Conservation (phyloP, 2,329 filamentous ascomycete species). For the Emydomyces testavorans region DNA sequence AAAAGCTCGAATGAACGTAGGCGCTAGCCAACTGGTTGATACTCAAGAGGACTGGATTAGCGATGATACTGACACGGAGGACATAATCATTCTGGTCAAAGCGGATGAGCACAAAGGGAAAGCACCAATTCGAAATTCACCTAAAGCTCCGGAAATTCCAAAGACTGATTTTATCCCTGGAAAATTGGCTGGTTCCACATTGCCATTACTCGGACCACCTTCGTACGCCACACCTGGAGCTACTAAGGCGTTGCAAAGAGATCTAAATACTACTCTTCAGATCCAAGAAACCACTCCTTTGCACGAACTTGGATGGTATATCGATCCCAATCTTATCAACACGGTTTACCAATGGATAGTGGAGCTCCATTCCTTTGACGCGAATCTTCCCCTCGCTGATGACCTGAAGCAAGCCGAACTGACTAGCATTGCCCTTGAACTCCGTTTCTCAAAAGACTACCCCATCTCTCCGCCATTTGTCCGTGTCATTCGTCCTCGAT, state of each 20-base stretch:
- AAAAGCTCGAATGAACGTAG: neutral
- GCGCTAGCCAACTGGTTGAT: neutral
- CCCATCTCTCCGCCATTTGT: conserved; percentile 75
- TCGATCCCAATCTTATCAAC: conserved; percentile 52
- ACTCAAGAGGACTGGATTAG: conserved; percentile 22
- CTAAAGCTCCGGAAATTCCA: conserved; percentile 1
- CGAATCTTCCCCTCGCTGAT: conserved; percentile 53
- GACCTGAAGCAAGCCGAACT: conserved; percentile 57
- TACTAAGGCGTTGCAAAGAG: conserved; percentile 51
- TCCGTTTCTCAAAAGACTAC: conserved; percentile 66
- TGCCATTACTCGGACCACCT: conserved; percentile 56
- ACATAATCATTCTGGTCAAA: conserved; percentile 31
- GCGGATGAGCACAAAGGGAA: conserved; percentile 11
- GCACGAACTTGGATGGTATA: conserved; percentile 70
- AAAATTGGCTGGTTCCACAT: conserved; percentile 46
- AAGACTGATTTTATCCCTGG: conserved; percentile 57
- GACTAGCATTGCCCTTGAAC: conserved; percentile 63
- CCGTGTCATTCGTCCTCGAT: conserved; percentile 67
- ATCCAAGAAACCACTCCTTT: conserved; percentile 51
- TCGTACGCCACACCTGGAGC: conserved; percentile 52
- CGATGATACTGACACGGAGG: conserved; percentile 39
- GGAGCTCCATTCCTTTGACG: conserved; percentile 72
- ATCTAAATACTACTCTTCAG: conserved; percentile 53
- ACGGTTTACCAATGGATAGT: conserved; percentile 89
- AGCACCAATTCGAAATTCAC: neutral